A percentile compares a stretch with the other conserved stretches of the same genome.
Conservation (phyloP, 2,329 filamentous ascomycete genomes). For the Fusarium lyarnte region DNA sequence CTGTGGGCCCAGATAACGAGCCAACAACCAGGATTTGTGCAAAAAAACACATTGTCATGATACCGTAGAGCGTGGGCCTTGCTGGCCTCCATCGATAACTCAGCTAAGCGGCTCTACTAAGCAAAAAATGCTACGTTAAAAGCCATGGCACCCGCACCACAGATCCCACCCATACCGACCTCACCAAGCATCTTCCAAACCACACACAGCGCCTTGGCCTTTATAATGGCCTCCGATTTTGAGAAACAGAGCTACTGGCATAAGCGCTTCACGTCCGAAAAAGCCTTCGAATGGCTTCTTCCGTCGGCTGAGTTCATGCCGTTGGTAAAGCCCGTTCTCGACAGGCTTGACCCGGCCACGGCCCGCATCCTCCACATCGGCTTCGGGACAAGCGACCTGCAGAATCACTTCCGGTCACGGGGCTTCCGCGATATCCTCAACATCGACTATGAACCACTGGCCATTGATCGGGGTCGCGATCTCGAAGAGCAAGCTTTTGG, state of each 20-base stretch:
- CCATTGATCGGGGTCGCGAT: slow-evolving; percentile 53
- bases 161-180: slow-evolving; percentile 33
- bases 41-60: slow-evolving; percentile 24
- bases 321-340: slow-evolving; percentile 52
- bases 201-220: slow-evolving; percentile 11
- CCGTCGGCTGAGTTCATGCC: slow-evolving; percentile 54
- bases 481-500: slow-evolving; percentile 55
- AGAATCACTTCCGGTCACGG: slow-evolving; percentile 55
- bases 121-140: slow-evolving; percentile 14
- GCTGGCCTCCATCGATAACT: background rate
- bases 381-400: slow-evolving; percentile 60
- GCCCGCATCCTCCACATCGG: slow-evolving; percentile 57
- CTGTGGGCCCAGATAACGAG: slow-evolving; percentile 26
- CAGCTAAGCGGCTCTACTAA: slow-evolving; percentile 7
- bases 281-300: slow-evolving; percentile 59
- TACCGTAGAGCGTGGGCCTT: slow-evolving; percentile 3
- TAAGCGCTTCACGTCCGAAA: slow-evolving; percentile 56
- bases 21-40: slow-evolving; percentile 21
- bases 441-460: slow-evolving; percentile 61
- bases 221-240: slow-evolving; percentile 51
- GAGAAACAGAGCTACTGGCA: slow-evolving; percentile 63
- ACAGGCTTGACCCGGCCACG: slow-evolving; percentile 34
- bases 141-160: slow-evolving; percentile 28
- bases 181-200: slow-evolving; percentile 22
- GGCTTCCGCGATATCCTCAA: slow-evolving; percentile 58